These are phyloP conservation scores for Eudorina sp. DNA, from an alignment of 139 green algal genomes.

Conservation along the genomic window DNA sequence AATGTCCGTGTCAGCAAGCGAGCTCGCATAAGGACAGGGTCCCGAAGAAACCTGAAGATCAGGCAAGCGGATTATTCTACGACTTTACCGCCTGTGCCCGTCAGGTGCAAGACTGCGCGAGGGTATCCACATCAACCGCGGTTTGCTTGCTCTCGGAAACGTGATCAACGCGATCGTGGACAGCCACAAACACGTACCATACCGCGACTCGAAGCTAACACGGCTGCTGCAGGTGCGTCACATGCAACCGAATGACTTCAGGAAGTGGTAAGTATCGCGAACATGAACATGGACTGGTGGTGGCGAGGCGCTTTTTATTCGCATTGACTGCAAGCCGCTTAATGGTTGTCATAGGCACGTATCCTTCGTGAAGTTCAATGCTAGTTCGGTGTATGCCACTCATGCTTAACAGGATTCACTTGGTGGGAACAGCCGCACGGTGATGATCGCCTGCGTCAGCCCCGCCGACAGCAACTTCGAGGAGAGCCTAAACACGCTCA, in stretches of 20 bases:
- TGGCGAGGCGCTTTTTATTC: no score
- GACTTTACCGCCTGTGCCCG: background rate
- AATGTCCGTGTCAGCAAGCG: no score
- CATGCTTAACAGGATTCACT: slow-evolving; percentile 92
- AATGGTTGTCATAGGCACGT: no score
- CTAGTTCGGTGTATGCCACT: no score
- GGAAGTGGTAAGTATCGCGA: no score
- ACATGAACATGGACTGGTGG: no score
- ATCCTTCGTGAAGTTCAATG: no score
- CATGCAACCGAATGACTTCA: background rate
- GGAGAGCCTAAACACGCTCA: slow-evolving; percentile 92
- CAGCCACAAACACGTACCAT: slow-evolving; percentile 78
- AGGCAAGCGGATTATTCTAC: no score
- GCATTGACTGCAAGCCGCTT: no score
- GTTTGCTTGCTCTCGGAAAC: slow-evolving; percentile 97
- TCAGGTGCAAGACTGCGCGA: slow-evolving; percentile 75
- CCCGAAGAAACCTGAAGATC: no score
- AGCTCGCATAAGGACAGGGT: no score
- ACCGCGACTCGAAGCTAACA: slow-evolving; percentile 96
- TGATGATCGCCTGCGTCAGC: slow-evolving; percentile 96
- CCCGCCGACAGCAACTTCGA: slow-evolving; percentile 91
- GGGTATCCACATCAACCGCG: slow-evolving; percentile 96
- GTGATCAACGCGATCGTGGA: slow-evolving; percentile 96
- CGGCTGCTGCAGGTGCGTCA: slow-evolving; percentile 86
- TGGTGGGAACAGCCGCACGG: slow-evolving; percentile 94